Percentiles rank a stretch among this genome's conserved stretches.
Conservation (phyloP, 2,329 filamentous ascomycete genomes). For the Diaporthe ampelina region DNA sequence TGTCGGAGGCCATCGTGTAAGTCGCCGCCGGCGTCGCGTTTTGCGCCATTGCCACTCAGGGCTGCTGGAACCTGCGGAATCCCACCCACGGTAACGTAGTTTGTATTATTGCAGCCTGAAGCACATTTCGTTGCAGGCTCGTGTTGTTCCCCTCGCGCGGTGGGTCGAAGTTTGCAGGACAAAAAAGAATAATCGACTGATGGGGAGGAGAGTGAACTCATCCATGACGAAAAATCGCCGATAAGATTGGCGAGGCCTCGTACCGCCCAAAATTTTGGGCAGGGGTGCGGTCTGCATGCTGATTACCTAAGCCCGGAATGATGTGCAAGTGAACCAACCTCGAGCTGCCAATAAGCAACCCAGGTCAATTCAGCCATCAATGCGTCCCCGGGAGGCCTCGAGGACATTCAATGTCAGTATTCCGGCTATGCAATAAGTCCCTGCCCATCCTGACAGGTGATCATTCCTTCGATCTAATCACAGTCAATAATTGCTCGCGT, state of each 20-base stretch:
- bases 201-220: neutral
- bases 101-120: slow-evolving; percentile 25
- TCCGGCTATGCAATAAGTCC: too few species aligned
- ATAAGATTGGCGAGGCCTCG: slow-evolving; percentile 32
- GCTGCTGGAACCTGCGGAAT: slow-evolving; percentile 3
- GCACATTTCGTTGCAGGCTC: slow-evolving; percentile 16
- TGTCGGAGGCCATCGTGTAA: slow-evolving; percentile 40
- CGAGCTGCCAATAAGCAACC: neutral
- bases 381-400: slow-evolving; percentile 1
- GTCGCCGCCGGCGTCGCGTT: slow-evolving; percentile 38
- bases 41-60: slow-evolving; percentile 40
- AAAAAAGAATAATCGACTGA: slow-evolving; percentile 27
- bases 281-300: neutral
- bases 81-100: neutral
- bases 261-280: slow-evolving; percentile 22
- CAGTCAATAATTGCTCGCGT: too few species aligned
- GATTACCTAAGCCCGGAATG: slow-evolving; percentile 11
- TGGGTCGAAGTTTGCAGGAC: neutral
- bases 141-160: neutral
- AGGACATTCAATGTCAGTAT: neutral
- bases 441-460: too few species aligned
- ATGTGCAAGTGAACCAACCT: neutral
- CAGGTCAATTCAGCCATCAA: neutral
- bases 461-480: too few species aligned
- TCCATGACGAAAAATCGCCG: slow-evolving; percentile 36